phyloP scores from a whole-genome alignment of 495 filamentous ascomycete species.

The Echria macrotheca region DNA sequence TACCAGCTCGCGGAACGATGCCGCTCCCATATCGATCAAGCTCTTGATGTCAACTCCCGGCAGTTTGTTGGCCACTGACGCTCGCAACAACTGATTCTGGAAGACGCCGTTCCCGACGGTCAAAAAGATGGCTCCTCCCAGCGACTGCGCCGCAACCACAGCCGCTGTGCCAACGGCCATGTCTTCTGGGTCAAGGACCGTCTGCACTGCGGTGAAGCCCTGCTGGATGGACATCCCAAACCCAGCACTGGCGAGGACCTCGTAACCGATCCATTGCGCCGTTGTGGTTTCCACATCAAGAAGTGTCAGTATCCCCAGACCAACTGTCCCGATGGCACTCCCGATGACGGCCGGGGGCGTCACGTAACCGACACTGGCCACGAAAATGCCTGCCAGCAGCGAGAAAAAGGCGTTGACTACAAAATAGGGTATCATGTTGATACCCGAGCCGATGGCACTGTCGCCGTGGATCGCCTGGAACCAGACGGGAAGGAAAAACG shows the following conservation, averaged over 20 bases:
- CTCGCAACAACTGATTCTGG: constrained; percentile 44
- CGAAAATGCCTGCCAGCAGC: constrained; percentile 43
- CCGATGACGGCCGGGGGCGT: constrained; percentile 50
- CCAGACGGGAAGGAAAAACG: constrained; percentile 51
- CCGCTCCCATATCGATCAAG: constrained; percentile 42
- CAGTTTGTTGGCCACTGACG: constrained; percentile 16
- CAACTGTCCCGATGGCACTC: constrained; percentile 50
- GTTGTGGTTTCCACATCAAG: constrained; percentile 46
- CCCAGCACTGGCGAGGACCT: constrained; percentile 50
- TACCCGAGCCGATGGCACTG: constrained; percentile 59
- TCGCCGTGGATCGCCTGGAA: constrained; percentile 67
- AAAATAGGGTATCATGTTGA: constrained; percentile 63
- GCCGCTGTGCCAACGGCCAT: constrained; percentile 56
- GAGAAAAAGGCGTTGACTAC: constrained; percentile 52
- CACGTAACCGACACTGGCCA: constrained; percentile 29
- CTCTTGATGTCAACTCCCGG: constrained; percentile 25
- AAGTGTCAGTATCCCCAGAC: constrained; percentile 59
- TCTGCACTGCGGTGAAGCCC: constrained; percentile 48
- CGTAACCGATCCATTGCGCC: constrained; percentile 61
- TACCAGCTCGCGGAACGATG: constrained; percentile 37
- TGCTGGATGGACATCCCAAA: constrained; percentile 59
- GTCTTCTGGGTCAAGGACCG: constrained; percentile 46
- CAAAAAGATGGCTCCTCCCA: constrained; percentile 60
- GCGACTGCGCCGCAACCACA: constrained; percentile 56
- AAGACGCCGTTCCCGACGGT: constrained; percentile 58